Evolutionary conservation across 805 yeast genomes (phyloP).

Genomic region (Clavispora asparagi): DNA sequence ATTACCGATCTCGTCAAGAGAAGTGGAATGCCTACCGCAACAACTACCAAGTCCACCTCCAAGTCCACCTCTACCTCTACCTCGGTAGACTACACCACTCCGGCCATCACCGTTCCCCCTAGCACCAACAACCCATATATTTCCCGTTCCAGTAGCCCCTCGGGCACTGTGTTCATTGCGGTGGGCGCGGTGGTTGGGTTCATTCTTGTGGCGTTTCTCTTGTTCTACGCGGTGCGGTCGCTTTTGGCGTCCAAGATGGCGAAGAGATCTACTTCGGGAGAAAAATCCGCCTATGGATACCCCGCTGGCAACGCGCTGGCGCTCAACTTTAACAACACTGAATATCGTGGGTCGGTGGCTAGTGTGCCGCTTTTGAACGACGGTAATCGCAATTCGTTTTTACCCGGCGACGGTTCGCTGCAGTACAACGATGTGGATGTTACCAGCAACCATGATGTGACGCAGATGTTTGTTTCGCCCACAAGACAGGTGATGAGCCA

Average conservation of each 20-base stretch:
- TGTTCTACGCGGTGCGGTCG: conserved; percentile 49
- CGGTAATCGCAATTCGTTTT: conserved; percentile 15
- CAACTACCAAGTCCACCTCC: conserved; percentile 3
- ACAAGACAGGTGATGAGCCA: conserved; percentile 67
- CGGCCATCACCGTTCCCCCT: conserved; percentile 54
- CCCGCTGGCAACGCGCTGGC: conserved; percentile 11
- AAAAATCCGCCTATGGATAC: conserved; percentile 20
- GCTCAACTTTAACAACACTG: conserved; percentile 4
- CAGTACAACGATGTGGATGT: conserved; percentile 25
- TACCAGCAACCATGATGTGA: conserved; percentile 36
- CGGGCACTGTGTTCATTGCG: conserved; percentile 80
- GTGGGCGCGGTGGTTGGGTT: conserved; percentile 68
- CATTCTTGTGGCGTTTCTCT: conserved; percentile 44
- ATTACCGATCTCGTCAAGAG: background rate
- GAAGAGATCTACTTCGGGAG: conserved; percentile 35
- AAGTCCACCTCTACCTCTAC: conserved; percentile 14
- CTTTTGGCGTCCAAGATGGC: conserved; percentile 48
- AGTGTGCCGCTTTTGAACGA: conserved; percentile 30
- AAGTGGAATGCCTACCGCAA: background rate
- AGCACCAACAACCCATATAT: conserved; percentile 61
- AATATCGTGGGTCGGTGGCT: conserved; percentile 21
- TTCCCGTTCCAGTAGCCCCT: conserved; percentile 45
- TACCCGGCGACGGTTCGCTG: conserved; percentile 28
- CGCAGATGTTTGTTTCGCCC: conserved; percentile 68
- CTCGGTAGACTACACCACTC: conserved; percentile 34